phyloP scores from a whole-genome alignment of 2,329 filamentous ascomycete genomes.

The Colletotrichum sp. region DNA sequence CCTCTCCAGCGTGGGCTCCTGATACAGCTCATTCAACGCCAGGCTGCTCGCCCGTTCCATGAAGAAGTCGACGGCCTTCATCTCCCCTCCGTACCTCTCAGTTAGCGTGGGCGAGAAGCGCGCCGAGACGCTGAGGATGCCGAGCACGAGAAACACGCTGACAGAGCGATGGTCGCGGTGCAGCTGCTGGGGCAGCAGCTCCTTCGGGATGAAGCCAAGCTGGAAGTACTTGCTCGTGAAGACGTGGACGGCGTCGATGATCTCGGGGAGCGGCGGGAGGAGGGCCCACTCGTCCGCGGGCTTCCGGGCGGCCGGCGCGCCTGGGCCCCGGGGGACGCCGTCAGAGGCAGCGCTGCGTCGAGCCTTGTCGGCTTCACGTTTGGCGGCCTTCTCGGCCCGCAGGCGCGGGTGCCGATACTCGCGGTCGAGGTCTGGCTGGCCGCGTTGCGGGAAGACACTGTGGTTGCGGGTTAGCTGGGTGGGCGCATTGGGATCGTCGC shows the following conservation, averaged over 20 bases:
- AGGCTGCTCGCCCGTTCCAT: conserved; percentile 54
- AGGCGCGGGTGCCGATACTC: conserved; percentile 61
- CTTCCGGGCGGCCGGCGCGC: conserved; percentile 22
- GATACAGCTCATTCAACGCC: conserved; percentile 55
- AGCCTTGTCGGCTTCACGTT: conserved; percentile 41
- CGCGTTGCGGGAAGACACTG: conserved; percentile 58
- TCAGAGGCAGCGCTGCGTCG: conserved; percentile 37
- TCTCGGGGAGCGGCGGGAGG: conserved; percentile 52
- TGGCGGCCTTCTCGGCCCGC: conserved; percentile 50
- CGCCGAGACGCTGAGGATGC: conserved; percentile 62
- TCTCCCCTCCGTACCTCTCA: conserved; percentile 53
- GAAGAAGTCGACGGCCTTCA: conserved; percentile 58
- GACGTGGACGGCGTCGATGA: conserved; percentile 57
- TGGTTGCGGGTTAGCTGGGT: not conserved
- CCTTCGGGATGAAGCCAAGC: conserved; percentile 63
- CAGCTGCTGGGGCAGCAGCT: conserved; percentile 53
- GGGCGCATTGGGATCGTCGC: not conserved
- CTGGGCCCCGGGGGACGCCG: conserved; percentile 19
- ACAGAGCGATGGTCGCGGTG: conserved; percentile 50
- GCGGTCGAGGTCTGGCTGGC: conserved; percentile 59
- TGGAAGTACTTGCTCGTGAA: conserved; percentile 64
- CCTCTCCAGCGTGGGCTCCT: conserved; percentile 56
- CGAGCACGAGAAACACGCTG: conserved; percentile 59
- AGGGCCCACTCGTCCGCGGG: conserved; percentile 51
- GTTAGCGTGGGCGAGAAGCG: conserved; percentile 56